phyloP scores from a whole-genome alignment of 192 early-diverging fungal species.

The Podila minutissima region DNA sequence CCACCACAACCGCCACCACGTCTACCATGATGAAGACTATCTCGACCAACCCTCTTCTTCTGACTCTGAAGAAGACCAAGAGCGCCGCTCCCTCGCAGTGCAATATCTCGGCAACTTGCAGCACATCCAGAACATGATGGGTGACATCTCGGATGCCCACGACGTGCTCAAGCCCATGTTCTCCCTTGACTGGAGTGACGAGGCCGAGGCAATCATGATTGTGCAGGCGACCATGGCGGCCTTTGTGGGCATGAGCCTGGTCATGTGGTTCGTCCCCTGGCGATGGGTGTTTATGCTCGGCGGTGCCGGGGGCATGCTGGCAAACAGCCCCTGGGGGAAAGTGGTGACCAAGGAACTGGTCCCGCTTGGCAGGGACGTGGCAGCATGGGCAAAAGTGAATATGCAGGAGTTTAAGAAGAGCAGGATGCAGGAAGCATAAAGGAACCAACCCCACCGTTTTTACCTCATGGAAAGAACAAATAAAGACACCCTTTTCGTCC shows the following conservation, averaged over 20 bases:
- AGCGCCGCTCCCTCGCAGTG: constrained; percentile 48
- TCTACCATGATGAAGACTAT: constrained; percentile 46
- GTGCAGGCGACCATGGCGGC: constrained; percentile 50
- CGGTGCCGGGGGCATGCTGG: constrained; percentile 67
- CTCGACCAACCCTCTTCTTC: constrained; percentile 21
- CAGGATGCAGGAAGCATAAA: constrained; percentile 3
- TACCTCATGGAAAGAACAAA: too few species aligned
- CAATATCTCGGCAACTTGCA: constrained; percentile 77
- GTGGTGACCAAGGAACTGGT: constrained; percentile 29
- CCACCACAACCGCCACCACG: constrained; percentile 34
- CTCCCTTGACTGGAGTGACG: constrained; percentile 63
- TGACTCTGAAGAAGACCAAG: constrained; percentile 7
- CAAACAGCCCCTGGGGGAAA: constrained; percentile 68
- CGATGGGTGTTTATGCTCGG: constrained; percentile 56
- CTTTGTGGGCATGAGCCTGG: constrained; percentile 38
- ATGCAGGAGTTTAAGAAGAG: constrained; percentile 22
- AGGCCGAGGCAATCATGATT: constrained; percentile 54
- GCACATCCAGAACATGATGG: constrained; percentile 85
- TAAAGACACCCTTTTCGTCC: too few species aligned
- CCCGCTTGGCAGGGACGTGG: constrained; percentile 24
- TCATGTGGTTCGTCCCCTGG: constrained; percentile 61
- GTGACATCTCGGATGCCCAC: constrained; percentile 60
- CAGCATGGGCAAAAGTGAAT: constrained; percentile 26
- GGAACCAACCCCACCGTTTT: too few species aligned
- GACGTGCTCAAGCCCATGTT: constrained; percentile 53